Percentiles rank a stretch among this genome's conserved stretches.
These are phyloP conservation scores for Xylona heveae DNA, from an alignment of 495 filamentous ascomycete species.

Conservation along the genomic window DNA sequence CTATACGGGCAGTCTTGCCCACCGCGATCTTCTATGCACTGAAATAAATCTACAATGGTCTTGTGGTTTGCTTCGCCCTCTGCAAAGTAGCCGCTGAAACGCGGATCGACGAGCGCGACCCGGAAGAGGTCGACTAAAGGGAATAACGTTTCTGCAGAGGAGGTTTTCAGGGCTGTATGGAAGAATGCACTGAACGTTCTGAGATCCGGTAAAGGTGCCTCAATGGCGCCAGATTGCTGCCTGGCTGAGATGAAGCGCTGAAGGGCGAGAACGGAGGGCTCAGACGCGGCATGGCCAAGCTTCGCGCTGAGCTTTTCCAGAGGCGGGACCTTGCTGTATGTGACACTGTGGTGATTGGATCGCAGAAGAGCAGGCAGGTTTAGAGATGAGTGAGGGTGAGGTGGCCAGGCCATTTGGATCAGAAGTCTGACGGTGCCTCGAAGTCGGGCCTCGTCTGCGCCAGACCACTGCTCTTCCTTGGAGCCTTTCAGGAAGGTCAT, in stretches of 20 bases:
- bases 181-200: constrained; percentile 32
- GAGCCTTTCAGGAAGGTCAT: constrained; percentile 64
- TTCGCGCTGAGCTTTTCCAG: constrained; percentile 68
- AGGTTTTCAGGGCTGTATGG: constrained; percentile 25
- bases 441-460: constrained; percentile 46
- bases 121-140: constrained; percentile 67
- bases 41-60: constrained; percentile 43
- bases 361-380: constrained; percentile 46
- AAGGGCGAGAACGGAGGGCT: constrained; percentile 32
- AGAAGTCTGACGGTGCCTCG: constrained; percentile 52
- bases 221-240: constrained; percentile 27
- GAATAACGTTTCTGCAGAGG: constrained; percentile 39
- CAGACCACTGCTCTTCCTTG: constrained; percentile 61
- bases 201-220: constrained; percentile 40
- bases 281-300: constrained; percentile 30
- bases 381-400: constrained; percentile 53
- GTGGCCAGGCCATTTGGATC: constrained; percentile 52
- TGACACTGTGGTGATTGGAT: constrained; percentile 38
- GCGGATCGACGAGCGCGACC: constrained; percentile 51
- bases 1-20: constrained; percentile 43
- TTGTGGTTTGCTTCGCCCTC: constrained; percentile 43
- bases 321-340: constrained; percentile 63
- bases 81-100: constrained; percentile 74
- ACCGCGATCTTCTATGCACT: constrained; percentile 26
- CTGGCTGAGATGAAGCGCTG: constrained; percentile 42